phyloP scores from a whole-genome alignment of 345 rosid genomes.

The Linum tenue region DNA sequence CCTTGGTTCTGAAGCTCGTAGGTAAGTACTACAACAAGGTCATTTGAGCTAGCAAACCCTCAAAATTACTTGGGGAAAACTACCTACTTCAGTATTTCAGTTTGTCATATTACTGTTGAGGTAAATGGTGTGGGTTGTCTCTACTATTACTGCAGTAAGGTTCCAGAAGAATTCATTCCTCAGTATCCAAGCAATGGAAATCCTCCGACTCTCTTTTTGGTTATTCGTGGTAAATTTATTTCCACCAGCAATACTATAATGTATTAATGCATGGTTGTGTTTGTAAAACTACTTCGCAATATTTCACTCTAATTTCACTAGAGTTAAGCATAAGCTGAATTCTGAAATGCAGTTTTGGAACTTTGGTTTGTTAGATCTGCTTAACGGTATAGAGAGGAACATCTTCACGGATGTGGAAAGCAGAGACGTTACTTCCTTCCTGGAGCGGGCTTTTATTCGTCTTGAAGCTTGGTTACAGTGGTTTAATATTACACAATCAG shows the following conservation, averaged over 20 bases:
- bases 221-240: conserved; percentile 50
- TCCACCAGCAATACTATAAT: neutral
- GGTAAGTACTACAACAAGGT: conserved; percentile 38
- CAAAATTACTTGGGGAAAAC: neutral
- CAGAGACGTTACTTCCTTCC: conserved; percentile 52
- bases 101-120: neutral
- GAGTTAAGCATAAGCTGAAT: neutral
- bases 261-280: neutral
- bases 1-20: conserved; percentile 81
- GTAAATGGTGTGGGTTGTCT: conserved; percentile 7
- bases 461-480: conserved; percentile 88
- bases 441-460: conserved; percentile 57
- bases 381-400: conserved; percentile 44
- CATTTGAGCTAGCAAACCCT: conserved; percentile 9
- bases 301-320: too few species aligned
- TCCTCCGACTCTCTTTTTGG: conserved; percentile 85
- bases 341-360: conserved; percentile 10
- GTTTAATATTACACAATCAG: conserved; percentile 80
- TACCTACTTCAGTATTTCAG: neutral
- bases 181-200: conserved; percentile 84
- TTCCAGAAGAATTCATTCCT: conserved; percentile 64
- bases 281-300: too few species aligned
- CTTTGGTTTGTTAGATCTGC: conserved; percentile 38
- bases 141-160: conserved; percentile 53
- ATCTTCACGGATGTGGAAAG: conserved; percentile 49